A percentile compares a stretch with the other conserved stretches of the same genome.
Evolutionary conservation across 768 basidiomycete genomes (phyloP).

Genomic region (Amanita phalloides): DNA sequence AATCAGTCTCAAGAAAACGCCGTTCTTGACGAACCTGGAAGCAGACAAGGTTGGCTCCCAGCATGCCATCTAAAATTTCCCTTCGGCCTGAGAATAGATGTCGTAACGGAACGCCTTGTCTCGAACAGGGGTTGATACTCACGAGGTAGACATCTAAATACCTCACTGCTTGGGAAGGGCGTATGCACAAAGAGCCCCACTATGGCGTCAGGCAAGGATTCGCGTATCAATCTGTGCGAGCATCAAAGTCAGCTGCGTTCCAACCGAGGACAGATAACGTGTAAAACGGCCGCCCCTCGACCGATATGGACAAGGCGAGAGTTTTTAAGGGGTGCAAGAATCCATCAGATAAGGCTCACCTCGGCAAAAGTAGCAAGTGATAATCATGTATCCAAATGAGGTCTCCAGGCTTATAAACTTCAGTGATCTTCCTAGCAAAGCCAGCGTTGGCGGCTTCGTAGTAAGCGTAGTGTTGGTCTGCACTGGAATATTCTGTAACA

Average conservation of each 20-base stretch:
- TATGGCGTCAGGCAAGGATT: constrained; percentile 53
- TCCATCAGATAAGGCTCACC: constrained; percentile 15
- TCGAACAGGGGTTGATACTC: constrained; percentile 19
- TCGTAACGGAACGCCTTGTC: neutral
- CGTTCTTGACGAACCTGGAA: constrained; percentile 55
- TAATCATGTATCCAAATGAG: constrained; percentile 95
- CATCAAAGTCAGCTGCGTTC: neutral
- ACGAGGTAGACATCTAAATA: constrained; percentile 91
- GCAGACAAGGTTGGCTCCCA: constrained; percentile 91
- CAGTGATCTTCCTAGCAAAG: constrained; percentile 65
- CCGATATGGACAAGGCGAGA: neutral
- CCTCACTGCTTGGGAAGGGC: constrained; percentile 93
- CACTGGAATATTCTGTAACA: constrained; percentile 78
- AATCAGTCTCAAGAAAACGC: neutral
- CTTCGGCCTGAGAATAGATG: constrained; percentile 47
- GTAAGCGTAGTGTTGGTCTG: constrained; percentile 72
- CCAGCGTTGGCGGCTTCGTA: constrained; percentile 78
- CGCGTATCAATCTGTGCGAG: constrained; percentile 51
- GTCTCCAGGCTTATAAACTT: constrained; percentile 80
- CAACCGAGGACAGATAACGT: constrained; percentile 3
- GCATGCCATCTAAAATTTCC: constrained; percentile 96
- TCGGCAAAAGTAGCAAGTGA: constrained; percentile 86
- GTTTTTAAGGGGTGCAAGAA: neutral
- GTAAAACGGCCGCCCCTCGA: constrained; percentile 4
- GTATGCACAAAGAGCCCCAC: constrained; percentile 96